Percentiles rank a stretch among this genome's conserved stretches.
Evolutionary conservation across 495 filamentous ascomycete species (phyloP).

Genomic region (Niebla homalea): DNA sequence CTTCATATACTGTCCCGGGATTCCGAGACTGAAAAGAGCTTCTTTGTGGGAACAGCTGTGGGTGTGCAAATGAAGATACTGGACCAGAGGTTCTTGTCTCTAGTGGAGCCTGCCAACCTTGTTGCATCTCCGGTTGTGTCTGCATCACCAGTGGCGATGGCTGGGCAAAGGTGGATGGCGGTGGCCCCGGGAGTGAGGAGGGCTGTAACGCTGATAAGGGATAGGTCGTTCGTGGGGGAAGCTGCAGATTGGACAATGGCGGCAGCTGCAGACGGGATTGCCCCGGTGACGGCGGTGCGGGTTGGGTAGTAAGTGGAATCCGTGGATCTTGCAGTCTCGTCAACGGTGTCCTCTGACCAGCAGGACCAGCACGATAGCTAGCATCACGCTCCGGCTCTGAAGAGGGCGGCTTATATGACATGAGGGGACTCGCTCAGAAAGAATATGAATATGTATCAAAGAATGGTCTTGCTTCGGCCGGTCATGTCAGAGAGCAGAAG

Average conservation of each 20-base stretch:
- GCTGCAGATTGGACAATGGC: not conserved
- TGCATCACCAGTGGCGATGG: not conserved
- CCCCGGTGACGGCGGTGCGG: not conserved
- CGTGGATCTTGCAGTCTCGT: not conserved
- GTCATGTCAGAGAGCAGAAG: too few species aligned
- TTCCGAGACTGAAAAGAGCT: slow-evolving; percentile 12
- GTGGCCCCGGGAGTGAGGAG: not conserved
- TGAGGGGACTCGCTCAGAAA: not conserved
- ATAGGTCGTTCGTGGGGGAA: not conserved
- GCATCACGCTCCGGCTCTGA: not conserved
- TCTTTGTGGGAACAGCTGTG: slow-evolving; percentile 11
- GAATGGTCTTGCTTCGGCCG: too few species aligned
- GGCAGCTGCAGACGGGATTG: not conserved
- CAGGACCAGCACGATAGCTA: not conserved
- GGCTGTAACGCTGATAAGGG: not conserved
- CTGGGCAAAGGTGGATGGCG: not conserved
- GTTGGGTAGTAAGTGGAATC: not conserved
- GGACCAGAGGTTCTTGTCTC: not conserved
- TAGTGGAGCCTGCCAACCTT: not conserved
- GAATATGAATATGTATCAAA: too few species aligned
- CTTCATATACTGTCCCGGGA: slow-evolving; percentile 14
- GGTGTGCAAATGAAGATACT: slow-evolving; percentile 7
- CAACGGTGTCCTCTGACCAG: slow-evolving; percentile 2
- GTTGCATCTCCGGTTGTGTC: slow-evolving; percentile 1
- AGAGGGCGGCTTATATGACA: not conserved